A percentile compares a stretch with the other conserved stretches of the same genome.
Conservation (phyloP, 495 filamentous ascomycete species). For the Penicillium lagena region DNA sequence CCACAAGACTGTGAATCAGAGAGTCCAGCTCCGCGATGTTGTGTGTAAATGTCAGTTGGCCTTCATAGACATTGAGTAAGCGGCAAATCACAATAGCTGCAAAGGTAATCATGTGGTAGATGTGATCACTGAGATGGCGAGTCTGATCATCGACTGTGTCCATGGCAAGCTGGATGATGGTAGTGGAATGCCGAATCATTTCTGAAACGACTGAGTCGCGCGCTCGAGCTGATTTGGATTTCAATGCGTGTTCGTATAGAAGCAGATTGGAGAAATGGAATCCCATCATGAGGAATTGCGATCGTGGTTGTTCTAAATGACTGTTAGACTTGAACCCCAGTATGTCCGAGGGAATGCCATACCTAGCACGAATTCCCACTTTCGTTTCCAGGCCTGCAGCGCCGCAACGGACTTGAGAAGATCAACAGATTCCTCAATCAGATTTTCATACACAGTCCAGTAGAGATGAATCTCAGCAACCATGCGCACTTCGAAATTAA, state of each 20-base stretch:
- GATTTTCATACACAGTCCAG: slow-evolving; percentile 35
- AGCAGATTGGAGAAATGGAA: slow-evolving; percentile 41
- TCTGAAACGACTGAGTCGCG: slow-evolving; percentile 33
- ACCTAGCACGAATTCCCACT: slow-evolving; percentile 38
- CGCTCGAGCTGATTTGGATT: slow-evolving; percentile 23
- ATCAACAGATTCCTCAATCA: slow-evolving; percentile 18
- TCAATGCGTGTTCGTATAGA: slow-evolving; percentile 34
- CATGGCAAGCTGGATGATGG: slow-evolving; percentile 38
- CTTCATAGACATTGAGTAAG: slow-evolving; percentile 29
- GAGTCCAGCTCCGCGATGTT: slow-evolving; percentile 25
- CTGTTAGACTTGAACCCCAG: not conserved
- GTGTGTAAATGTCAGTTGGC: slow-evolving; percentile 18
- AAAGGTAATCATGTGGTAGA: slow-evolving; percentile 46
- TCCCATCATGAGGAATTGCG: slow-evolving; percentile 44
- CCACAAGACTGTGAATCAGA: slow-evolving; percentile 24
- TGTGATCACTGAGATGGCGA: slow-evolving; percentile 38
- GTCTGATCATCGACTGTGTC: slow-evolving; percentile 41
- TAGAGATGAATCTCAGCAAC: slow-evolving; percentile 39
- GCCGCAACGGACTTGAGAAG: slow-evolving; percentile 23
- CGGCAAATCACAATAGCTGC: slow-evolving; percentile 37
- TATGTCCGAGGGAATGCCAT: not conserved
- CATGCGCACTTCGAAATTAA: slow-evolving; percentile 42
- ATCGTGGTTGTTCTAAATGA: slow-evolving; percentile 32
- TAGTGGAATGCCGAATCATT: slow-evolving; percentile 35
- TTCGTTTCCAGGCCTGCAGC: slow-evolving; percentile 31